phyloP scores from a whole-genome alignment of 176 grass and related monocot genomes.

The Avena insularis region DNA sequence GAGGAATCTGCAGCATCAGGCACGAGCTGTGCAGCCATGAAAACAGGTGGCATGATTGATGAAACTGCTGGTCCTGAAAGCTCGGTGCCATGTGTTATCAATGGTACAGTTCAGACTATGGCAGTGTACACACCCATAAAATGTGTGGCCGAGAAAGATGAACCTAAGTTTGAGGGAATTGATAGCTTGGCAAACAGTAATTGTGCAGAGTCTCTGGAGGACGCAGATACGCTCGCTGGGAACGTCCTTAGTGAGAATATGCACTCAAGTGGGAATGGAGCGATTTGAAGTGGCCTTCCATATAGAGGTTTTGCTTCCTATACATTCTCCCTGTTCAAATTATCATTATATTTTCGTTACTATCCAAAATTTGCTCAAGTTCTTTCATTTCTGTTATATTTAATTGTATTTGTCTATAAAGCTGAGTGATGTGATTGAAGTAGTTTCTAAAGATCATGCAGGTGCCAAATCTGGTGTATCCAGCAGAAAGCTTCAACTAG shows the following conservation, averaged over 20 bases:
- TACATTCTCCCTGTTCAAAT: conserved; percentile 28
- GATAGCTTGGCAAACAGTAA: conserved; percentile 40
- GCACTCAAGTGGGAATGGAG: conserved; percentile 36
- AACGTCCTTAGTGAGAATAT: conserved; percentile 27
- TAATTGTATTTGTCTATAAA: conserved; percentile 47
- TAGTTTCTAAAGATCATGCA: conserved; percentile 62
- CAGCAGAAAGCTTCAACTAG: conserved; percentile 47
- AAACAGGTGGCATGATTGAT: conserved; percentile 29
- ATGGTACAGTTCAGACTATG: conserved; percentile 10
- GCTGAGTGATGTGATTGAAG: conserved; percentile 46
- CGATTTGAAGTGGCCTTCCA: conserved; percentile 35
- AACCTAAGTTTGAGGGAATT: conserved; percentile 35
- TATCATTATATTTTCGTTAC: conserved; percentile 31
- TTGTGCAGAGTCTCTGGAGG: conserved; percentile 43
- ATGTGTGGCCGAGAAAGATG: conserved; percentile 17
- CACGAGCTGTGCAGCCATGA: conserved; percentile 33
- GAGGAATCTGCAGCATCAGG: conserved; percentile 51
- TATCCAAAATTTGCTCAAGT: conserved; percentile 16
- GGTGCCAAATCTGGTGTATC: conserved; percentile 49
- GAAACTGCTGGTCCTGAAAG: conserved; percentile 30
- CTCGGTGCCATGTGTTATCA: conserved; percentile 24
- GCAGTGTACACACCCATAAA: conserved; percentile 10
- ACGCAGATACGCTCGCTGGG: background rate
- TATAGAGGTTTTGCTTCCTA: conserved; percentile 64
- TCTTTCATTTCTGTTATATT: conserved; percentile 1